These are phyloP conservation scores for Lagerstroemia speciosa DNA, from an alignment of 345 rosid species.

Conservation along the genomic window DNA sequence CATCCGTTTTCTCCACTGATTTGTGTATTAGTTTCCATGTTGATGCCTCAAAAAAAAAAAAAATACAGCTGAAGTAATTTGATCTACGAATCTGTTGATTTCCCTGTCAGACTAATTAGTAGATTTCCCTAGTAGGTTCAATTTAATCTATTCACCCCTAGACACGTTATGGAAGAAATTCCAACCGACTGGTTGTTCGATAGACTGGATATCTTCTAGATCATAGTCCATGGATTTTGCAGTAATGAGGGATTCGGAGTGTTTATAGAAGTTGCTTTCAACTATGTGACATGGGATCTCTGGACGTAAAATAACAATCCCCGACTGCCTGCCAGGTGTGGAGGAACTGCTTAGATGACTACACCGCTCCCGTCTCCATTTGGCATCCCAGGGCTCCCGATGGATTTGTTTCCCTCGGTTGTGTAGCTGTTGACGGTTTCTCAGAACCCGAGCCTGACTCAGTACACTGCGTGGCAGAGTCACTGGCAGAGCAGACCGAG, in stretches of 20 bases:
- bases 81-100: neutral
- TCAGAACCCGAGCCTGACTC: conserved; percentile 56
- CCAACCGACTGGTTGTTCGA: neutral
- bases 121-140: too few species aligned
- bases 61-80: too few species aligned
- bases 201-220: neutral
- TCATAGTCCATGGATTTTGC: too few species aligned
- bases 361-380: conserved; percentile 53
- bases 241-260: too few species aligned
- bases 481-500: conserved; percentile 56
- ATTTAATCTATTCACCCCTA: too few species aligned
- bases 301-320: neutral
- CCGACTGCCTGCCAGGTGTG: conserved; percentile 46
- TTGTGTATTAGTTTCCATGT: too few species aligned
- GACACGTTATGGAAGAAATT: too few species aligned
- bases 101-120: neutral
- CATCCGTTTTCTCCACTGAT: neutral
- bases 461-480: conserved; percentile 59
- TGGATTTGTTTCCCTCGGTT: conserved; percentile 64
- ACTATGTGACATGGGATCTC: neutral
- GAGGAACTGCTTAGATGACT: conserved; percentile 87
- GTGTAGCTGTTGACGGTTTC: conserved; percentile 56
- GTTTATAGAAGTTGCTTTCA: neutral
- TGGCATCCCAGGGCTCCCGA: conserved; percentile 96
- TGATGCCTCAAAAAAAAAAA: too few species aligned